These are phyloP conservation scores for Populus ilicifolia DNA, from an alignment of 345 rosid species.

Conservation along the genomic window DNA sequence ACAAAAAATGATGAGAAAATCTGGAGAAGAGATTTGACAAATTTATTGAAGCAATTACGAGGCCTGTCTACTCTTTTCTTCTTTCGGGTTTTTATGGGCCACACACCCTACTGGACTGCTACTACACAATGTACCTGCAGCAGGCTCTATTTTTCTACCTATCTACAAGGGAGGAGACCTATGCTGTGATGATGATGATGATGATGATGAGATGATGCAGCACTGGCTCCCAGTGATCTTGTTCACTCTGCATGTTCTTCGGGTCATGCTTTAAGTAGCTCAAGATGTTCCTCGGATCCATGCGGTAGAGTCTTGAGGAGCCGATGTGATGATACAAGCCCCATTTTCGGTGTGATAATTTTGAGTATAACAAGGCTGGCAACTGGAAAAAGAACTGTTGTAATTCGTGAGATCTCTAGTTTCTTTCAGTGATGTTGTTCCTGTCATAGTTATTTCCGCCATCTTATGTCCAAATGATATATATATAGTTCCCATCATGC, in stretches of 20 bases:
- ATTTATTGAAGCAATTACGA: conserved; percentile 30
- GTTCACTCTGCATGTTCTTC: not conserved
- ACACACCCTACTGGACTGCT: not conserved
- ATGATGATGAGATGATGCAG: not conserved
- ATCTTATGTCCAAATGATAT: not conserved
- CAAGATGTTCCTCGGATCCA: conserved; percentile 1
- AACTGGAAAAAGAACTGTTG: not conserved
- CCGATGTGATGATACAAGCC: conserved; percentile 3
- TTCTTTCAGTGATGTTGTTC: not conserved
- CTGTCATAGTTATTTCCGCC: not conserved
- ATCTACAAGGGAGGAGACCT: not conserved
- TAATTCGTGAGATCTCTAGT: not conserved
- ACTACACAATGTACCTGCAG: not conserved
- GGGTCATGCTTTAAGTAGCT: not conserved
- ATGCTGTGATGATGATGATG: not conserved
- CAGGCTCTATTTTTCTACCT: not conserved
- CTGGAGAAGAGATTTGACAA: conserved; percentile 31
- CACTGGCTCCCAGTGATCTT: not conserved
- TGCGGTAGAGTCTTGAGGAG: not conserved
- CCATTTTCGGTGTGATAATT: not conserved
- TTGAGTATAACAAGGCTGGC: not conserved
- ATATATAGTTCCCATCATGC: too few relatives aligned
- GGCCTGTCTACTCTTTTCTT: not conserved
- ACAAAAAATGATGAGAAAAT: conserved; percentile 31
- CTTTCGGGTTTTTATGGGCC: not conserved